phyloP scores from a whole-genome alignment of 805 yeast genomes.

The Kuraishia cidri region DNA sequence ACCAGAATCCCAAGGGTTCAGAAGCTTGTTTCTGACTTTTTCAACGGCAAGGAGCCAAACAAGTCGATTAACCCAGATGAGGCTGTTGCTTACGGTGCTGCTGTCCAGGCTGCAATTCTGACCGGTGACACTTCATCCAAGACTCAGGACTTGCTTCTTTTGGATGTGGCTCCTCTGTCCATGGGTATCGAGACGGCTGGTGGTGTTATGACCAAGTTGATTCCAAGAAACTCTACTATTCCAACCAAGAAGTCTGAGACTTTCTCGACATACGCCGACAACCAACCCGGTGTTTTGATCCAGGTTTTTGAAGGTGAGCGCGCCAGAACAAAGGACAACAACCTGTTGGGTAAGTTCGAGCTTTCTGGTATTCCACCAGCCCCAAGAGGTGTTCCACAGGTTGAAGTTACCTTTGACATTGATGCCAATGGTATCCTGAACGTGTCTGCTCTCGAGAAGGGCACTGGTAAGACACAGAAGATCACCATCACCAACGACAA shows the following conservation, averaged over 20 bases:
- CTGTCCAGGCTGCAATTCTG: conserved; percentile 95
- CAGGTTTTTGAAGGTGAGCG: conserved; percentile 99
- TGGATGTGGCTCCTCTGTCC: conserved; percentile 97
- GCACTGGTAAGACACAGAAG: conserved; percentile 96
- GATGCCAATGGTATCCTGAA: conserved; percentile 97
- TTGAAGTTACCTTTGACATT: conserved; percentile 93
- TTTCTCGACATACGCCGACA: conserved; percentile 94
- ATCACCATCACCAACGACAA: conserved; percentile 97
- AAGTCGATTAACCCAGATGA: conserved; percentile 96
- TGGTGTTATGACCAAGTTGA: conserved; percentile 97
- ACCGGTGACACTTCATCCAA: conserved; percentile 91
- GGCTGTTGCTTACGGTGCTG: conserved; percentile 99
- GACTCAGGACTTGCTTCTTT: conserved; percentile 89
- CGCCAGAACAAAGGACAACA: conserved; percentile 92
- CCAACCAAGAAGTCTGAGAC: conserved; percentile 97
- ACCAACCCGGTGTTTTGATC: conserved; percentile 97
- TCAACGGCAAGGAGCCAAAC: conserved; percentile 96
- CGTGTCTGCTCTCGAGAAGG: conserved; percentile 95
- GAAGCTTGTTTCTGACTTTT: conserved; percentile 91
- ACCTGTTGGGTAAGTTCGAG: conserved; percentile 94
- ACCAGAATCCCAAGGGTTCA: conserved; percentile 97
- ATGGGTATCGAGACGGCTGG: conserved; percentile 98
- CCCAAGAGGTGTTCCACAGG: conserved; percentile 98
- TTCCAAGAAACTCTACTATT: conserved; percentile 96
- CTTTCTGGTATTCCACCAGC: conserved; percentile 96